These are phyloP conservation scores for Aureobasidium lini DNA, from an alignment of 2,329 filamentous ascomycete species.

Conservation along the genomic window DNA sequence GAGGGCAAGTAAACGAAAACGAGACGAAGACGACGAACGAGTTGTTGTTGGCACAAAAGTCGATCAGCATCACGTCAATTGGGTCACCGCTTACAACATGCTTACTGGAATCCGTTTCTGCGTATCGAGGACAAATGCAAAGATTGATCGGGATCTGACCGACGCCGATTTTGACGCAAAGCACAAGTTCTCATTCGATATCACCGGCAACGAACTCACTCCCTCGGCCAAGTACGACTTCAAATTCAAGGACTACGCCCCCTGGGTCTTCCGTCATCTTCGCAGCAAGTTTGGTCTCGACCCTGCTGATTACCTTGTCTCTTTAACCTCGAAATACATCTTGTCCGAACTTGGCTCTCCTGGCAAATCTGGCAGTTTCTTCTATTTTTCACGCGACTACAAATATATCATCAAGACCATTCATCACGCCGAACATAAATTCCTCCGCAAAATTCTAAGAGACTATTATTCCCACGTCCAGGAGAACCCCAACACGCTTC, in stretches of 20 bases:
- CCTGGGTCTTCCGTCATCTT: constrained; percentile 94
- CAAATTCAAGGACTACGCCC: constrained; percentile 99
- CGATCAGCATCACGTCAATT: constrained; percentile 94
- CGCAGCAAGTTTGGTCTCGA: constrained; percentile 83
- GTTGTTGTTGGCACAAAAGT: constrained; percentile 96
- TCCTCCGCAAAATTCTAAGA: constrained; percentile 72
- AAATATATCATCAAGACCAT: constrained; percentile 99
- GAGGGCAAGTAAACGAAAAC: constrained; percentile 75
- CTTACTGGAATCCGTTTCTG: constrained; percentile 96
- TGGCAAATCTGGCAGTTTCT: constrained; percentile 97
- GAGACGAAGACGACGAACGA: constrained; percentile 78
- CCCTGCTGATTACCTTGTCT: constrained; percentile 96
- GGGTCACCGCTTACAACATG: constrained; percentile 99
- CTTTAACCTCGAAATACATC: constrained; percentile 96
- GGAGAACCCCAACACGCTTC: constrained; percentile 89
- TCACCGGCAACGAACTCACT: constrained; percentile 93
- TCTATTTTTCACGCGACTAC: constrained; percentile 98
- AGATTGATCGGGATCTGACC: constrained; percentile 83
- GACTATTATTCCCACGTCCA: constrained; percentile 92
- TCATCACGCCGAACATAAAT: constrained; percentile 88
- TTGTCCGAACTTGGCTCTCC: constrained; percentile 93
- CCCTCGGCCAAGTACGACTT: constrained; percentile 99
- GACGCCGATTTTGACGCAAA: constrained; percentile 88
- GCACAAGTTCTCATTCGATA: constrained; percentile 98
- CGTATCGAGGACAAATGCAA: constrained; percentile 92